Conservation (phyloP, 2,329 filamentous ascomycete genomes). For the Hypoxylon sp. region DNA sequence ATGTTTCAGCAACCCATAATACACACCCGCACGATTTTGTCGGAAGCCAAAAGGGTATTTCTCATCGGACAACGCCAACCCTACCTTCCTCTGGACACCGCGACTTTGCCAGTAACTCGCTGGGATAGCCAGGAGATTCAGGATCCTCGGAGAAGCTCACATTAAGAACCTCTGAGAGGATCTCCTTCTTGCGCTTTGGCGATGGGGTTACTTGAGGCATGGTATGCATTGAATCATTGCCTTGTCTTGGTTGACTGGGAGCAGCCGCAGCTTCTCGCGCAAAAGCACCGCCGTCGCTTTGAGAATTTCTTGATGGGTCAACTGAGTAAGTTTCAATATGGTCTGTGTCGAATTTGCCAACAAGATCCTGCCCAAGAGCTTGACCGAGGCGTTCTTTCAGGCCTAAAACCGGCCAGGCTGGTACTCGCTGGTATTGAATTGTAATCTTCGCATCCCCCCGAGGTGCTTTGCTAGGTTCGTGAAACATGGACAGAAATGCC, state of each 20-base stretch:
- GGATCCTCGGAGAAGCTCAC: slow-evolving; percentile 53
- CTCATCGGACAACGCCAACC: slow-evolving; percentile 51
- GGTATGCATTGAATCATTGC: slow-evolving; percentile 13
- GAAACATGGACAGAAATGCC: slow-evolving; percentile 65
- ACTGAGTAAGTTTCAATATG: slow-evolving; percentile 64
- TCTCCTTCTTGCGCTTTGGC: slow-evolving; percentile 49
- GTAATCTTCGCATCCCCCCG: slow-evolving; percentile 56
- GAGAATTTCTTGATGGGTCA: slow-evolving; percentile 42
- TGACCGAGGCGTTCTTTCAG: slow-evolving; percentile 69
- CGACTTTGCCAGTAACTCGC: slow-evolving; percentile 47
- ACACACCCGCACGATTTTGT: slow-evolving; percentile 21
- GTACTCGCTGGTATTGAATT: slow-evolving; percentile 65
- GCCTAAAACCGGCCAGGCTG: slow-evolving; percentile 69
- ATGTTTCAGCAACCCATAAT: slow-evolving; percentile 34
- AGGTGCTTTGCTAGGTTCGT: slow-evolving; percentile 62
- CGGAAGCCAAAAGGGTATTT: slow-evolving; percentile 16
- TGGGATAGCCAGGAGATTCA: slow-evolving; percentile 41
- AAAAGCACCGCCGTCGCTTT: not conserved
- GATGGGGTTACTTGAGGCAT: slow-evolving; percentile 28
- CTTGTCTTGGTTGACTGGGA: not conserved
- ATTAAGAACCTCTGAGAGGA: slow-evolving; percentile 52
- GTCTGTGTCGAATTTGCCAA: slow-evolving; percentile 60
- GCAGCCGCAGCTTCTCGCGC: not conserved
- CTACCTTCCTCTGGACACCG: slow-evolving; percentile 50
- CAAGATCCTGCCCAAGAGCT: slow-evolving; percentile 66